Evolutionary conservation across 2,329 filamentous ascomycete species (phyloP).

Genomic region (Aspergillus jensenii): DNA sequence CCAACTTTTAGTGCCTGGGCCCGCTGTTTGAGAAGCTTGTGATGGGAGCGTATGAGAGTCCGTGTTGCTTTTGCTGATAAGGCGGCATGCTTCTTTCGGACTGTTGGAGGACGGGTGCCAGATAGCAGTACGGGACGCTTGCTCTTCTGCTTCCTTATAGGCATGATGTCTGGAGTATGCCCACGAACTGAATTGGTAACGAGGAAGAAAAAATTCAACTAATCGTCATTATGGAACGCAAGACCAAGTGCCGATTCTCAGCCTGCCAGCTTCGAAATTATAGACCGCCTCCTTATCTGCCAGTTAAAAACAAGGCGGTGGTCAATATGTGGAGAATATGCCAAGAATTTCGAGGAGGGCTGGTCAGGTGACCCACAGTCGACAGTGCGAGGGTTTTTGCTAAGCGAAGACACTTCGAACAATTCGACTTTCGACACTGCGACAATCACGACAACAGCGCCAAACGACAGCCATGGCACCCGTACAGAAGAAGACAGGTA

Average conservation of each 20-base stretch:
- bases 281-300: conserved; percentile 3
- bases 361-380: conserved; percentile 42
- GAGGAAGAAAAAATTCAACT: not conserved
- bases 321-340: not conserved
- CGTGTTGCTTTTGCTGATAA: conserved; percentile 60
- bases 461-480: conserved; percentile 50
- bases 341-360: conserved; percentile 7
- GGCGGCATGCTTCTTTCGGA: conserved; percentile 34
- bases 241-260: not conserved
- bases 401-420: conserved; percentile 41
- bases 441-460: conserved; percentile 45
- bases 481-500: conserved; percentile 49
- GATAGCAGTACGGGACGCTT: conserved; percentile 43
- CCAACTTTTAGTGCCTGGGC: conserved; percentile 51
- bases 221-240: not conserved
- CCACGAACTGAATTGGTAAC: not conserved
- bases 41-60: conserved; percentile 59
- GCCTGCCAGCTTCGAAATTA: not conserved
- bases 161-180: conserved; percentile 21
- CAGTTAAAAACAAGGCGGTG: conserved; percentile 8
- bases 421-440: conserved; percentile 42
- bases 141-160: conserved; percentile 28
- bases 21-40: conserved; percentile 58
- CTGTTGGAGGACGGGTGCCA: conserved; percentile 46
- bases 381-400: conserved; percentile 38